phyloP scores from a whole-genome alignment of 2,329 filamentous ascomycete species.

The Cladosporium sp. region DNA sequence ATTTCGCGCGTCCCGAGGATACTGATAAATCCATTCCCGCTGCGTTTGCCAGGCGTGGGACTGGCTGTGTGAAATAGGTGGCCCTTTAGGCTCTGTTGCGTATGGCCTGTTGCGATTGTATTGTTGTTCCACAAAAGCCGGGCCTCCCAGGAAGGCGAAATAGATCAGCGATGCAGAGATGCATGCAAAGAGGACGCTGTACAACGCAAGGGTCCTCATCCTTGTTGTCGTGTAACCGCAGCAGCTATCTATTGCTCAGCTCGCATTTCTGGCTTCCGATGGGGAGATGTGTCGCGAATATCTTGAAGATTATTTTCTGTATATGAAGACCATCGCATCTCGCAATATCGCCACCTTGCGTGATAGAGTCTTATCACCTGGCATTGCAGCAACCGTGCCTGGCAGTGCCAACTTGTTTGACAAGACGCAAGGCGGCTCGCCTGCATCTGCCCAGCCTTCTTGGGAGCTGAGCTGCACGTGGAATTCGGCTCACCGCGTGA shows the following conservation, averaged over 20 bases:
- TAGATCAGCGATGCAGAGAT: conserved; percentile 12
- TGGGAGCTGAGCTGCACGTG: neutral
- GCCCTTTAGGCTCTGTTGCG: neutral
- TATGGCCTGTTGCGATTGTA: conserved; percentile 1
- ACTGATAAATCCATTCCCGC: conserved; percentile 19
- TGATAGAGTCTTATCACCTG: neutral
- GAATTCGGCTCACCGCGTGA: neutral
- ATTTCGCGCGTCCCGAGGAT: conserved; percentile 24
- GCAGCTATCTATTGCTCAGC: neutral
- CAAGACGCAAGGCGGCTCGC: neutral
- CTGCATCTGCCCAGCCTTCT: neutral
- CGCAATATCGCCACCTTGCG: neutral
- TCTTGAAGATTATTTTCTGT: neutral
- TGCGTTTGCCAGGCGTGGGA: conserved; percentile 8
- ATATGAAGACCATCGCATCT: neutral
- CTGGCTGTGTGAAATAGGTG: conserved; percentile 11
- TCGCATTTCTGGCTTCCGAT: neutral
- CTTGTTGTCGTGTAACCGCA: neutral
- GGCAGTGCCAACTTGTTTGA: neutral
- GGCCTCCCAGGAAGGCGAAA: conserved; percentile 10
- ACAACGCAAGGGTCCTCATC: conserved; percentile 17
- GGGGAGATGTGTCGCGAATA: neutral
- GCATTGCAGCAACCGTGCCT: neutral
- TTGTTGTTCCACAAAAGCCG: conserved; percentile 11
- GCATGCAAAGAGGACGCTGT: conserved; percentile 13